Base-by-base conservation (phyloP, 371 early-diverging fungal species). In the Actinomortierella wolfii region DNA sequence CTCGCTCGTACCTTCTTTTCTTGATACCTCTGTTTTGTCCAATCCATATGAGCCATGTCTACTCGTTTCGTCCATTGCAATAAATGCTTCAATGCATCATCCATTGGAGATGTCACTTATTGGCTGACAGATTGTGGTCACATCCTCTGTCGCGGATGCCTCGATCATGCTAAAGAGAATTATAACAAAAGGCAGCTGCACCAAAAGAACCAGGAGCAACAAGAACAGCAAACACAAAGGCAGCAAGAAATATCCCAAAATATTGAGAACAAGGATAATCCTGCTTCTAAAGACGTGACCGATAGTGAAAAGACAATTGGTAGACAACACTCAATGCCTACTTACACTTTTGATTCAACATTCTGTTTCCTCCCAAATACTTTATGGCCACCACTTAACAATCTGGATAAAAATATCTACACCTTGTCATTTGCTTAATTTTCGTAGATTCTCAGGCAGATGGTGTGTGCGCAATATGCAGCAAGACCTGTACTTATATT, bases 81-180 rank as follows among this genome's bases (percentile, higher is more conserved):
- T 43, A 73, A 63, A 23, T 73, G 74, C 57, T 73, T 67, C 47
- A 53, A 51, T 26, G 51, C 34, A 9, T 56, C 58, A 13, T 46
- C 74, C 8, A 24, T 52, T 7, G n/a, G 40, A 4, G 60, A 59
- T 9, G 26, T 51, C 17, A 13, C 18, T 1, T 73, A 66, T 39
- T 44, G 59, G 54, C 44, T 73, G 41, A 59, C 67, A 21, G 48
- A 62, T 18, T 73, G 74, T 28, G 74, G 74, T 0, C 74, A 73
- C 54, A 50, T 73, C 15, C 47, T 63, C 6, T 73, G 74, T 45
- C 56, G 56, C 13, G 20, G 42, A 17, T 73, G 74, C 39, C 26
- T 63, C 13, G 61, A 73, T 20, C 63, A 18, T 23, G 53, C 60
- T 2, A 47, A 47, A 5, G 41, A 5, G 41, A 25, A 7, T 13